Conservation (phyloP, 2,329 filamentous ascomycete species). For the Sordariomycetes sp. region DNA sequence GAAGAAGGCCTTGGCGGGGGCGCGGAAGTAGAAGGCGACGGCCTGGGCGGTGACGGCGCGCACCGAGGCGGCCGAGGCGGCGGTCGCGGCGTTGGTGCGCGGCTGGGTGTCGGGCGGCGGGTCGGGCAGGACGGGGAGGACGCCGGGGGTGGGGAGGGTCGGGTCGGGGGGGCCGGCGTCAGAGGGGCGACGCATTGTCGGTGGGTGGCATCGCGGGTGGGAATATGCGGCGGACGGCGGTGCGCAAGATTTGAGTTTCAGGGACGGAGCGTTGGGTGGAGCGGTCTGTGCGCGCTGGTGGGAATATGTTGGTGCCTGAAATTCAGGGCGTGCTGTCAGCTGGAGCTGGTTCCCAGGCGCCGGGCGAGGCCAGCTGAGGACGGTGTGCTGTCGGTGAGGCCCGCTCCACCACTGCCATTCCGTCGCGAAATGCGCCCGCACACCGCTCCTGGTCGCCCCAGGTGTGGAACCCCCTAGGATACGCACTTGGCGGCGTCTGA, state of each 20-base stretch:
- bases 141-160: slow-evolving; percentile 13
- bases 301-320: neutral
- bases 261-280: neutral
- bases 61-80: slow-evolving; percentile 75
- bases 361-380: too few species aligned
- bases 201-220: neutral
- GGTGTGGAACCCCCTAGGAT: too few species aligned
- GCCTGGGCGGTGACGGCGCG: slow-evolving; percentile 75
- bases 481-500: too few species aligned
- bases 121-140: slow-evolving; percentile 32
- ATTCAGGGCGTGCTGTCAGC: neutral
- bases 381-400: neutral
- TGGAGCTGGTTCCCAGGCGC: neutral
- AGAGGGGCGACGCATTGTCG: neutral
- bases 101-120: slow-evolving; percentile 33
- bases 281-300: neutral
- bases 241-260: neutral
- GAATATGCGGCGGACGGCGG: neutral
- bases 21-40: slow-evolving; percentile 84
- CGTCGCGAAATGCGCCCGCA: too few species aligned
- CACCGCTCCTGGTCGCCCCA: too few species aligned
- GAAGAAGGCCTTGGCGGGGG: slow-evolving; percentile 88
- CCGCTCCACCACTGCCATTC: too few species aligned
- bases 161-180: neutral
- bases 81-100: slow-evolving; percentile 48